Evolutionary conservation across 2,329 filamentous ascomycete genomes (phyloP).

Genomic region (Ophiocordyceps australis): DNA sequence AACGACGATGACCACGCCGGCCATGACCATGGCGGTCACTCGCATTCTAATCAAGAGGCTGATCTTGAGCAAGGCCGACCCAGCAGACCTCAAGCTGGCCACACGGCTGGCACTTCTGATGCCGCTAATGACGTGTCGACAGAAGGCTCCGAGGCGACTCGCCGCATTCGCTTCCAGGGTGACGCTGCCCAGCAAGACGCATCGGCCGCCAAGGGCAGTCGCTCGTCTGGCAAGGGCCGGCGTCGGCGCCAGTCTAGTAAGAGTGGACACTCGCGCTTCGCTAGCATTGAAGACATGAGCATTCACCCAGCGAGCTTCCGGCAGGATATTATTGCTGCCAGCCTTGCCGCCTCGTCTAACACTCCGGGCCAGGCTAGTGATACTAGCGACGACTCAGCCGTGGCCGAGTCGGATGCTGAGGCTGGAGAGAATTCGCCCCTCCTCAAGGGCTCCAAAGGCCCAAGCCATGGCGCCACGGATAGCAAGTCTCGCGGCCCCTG

Average conservation of each 20-base stretch:
- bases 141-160: constrained; percentile 14
- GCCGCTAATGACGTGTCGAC: constrained; percentile 34
- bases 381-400: constrained; percentile 25
- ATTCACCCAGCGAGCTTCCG: constrained; percentile 83
- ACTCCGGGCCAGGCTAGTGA: constrained; percentile 35
- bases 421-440: constrained; percentile 27
- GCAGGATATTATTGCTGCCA: constrained; percentile 82
- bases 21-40: constrained; percentile 19
- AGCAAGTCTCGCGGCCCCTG: constrained; percentile 7
- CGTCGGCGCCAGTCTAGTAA: constrained; percentile 25
- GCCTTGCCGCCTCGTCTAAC: constrained; percentile 25
- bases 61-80: constrained; percentile 33
- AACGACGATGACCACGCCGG: constrained; percentile 28
- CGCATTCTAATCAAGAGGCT: constrained; percentile 16
- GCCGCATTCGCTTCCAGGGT: constrained; percentile 21
- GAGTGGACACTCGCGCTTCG: constrained; percentile 38
- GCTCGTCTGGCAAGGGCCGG: constrained; percentile 16
- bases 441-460: constrained; percentile 18
- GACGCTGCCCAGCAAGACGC: constrained; percentile 9
- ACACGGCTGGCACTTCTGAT: constrained; percentile 36
- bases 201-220: constrained; percentile 10
- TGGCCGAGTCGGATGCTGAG: constrained; percentile 20
- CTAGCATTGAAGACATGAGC: constrained; percentile 55
- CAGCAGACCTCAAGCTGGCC: constrained; percentile 15
- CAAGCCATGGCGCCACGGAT: constrained; percentile 12